phyloP scores from a whole-genome alignment of 768 basidiomycete genomes.

The Pluteus cervinus region DNA sequence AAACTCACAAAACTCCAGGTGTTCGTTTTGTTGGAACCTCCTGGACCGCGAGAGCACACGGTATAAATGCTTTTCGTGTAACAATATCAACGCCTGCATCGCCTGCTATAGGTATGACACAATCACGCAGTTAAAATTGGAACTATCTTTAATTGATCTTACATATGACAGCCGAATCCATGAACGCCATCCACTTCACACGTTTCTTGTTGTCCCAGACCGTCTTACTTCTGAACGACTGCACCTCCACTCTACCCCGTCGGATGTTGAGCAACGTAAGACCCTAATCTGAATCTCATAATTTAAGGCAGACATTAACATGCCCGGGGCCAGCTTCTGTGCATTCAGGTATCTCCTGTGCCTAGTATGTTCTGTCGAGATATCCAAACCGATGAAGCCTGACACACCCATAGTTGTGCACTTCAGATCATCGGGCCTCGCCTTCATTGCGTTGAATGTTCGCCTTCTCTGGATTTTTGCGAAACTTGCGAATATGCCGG shows the following conservation, averaged over 20 bases:
- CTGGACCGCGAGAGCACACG: slow-evolving; percentile 53
- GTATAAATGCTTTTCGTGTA: slow-evolving; percentile 82
- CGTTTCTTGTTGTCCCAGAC: slow-evolving; percentile 80
- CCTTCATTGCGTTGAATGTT: slow-evolving; percentile 90
- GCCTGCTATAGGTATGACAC: slow-evolving; percentile 68
- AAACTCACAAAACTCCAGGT: slow-evolving; percentile 54
- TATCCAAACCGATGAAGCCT: neutral
- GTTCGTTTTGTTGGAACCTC: slow-evolving; percentile 80
- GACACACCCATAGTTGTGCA: slow-evolving; percentile 70
- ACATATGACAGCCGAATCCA: slow-evolving; percentile 85
- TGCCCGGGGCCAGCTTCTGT: slow-evolving; percentile 45
- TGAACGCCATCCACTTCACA: slow-evolving; percentile 85
- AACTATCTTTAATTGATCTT: too few relatives aligned
- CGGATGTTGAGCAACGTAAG: too few relatives aligned
- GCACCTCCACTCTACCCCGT: slow-evolving; percentile 29
- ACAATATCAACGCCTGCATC: slow-evolving; percentile 74
- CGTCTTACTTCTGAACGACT: slow-evolving; percentile 30
- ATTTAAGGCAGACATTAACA: slow-evolving; percentile 3
- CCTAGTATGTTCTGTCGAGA: slow-evolving; percentile 56
- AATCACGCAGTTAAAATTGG: neutral
- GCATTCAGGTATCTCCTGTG: slow-evolving; percentile 80
- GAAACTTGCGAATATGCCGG: slow-evolving; percentile 85
- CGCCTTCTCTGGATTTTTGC: slow-evolving; percentile 81
- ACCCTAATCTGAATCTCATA: slow-evolving; percentile 3
- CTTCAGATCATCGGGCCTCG: slow-evolving; percentile 88